These are phyloP conservation scores for Fusarium siculi DNA, from an alignment of 2,329 filamentous ascomycete genomes.

Conservation along the genomic window DNA sequence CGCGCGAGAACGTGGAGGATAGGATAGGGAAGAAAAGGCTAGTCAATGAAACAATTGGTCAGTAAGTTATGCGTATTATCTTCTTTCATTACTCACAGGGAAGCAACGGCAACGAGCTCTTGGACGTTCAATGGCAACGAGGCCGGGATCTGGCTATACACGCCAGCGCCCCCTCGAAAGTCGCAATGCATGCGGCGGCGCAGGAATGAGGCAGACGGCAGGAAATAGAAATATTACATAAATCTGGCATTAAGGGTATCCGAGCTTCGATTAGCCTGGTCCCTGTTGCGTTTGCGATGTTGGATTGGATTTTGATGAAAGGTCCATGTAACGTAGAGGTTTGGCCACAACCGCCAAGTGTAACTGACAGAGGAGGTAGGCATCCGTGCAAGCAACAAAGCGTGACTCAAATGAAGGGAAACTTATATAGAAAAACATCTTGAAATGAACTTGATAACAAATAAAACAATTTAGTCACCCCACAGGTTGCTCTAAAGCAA, in stretches of 20 bases:
- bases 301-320: neutral
- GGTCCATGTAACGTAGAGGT: too few relatives aligned
- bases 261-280: neutral
- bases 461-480: neutral
- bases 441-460: accelerated
- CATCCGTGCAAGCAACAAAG: neutral
- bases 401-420: accelerated
- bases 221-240: neutral
- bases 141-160: neutral
- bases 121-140: neutral
- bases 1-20: neutral
- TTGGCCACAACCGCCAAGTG: neutral
- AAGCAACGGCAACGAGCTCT: neutral
- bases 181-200: neutral
- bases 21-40: neutral
- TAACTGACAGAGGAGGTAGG: neutral
- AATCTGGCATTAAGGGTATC: accelerated
- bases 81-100: neutral
- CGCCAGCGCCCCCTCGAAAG: neutral
- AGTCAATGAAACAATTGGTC: neutral
- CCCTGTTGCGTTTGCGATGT: neutral
- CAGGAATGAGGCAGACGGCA: neutral
- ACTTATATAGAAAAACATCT: accelerated
- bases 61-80: too few relatives aligned
- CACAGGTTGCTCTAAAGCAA: neutral